A percentile compares a stretch with the other conserved stretches of the same genome.
Evolutionary conservation across 208 protist genomes (phyloP).

Genomic region (Leishmania braziliensis): DNA sequence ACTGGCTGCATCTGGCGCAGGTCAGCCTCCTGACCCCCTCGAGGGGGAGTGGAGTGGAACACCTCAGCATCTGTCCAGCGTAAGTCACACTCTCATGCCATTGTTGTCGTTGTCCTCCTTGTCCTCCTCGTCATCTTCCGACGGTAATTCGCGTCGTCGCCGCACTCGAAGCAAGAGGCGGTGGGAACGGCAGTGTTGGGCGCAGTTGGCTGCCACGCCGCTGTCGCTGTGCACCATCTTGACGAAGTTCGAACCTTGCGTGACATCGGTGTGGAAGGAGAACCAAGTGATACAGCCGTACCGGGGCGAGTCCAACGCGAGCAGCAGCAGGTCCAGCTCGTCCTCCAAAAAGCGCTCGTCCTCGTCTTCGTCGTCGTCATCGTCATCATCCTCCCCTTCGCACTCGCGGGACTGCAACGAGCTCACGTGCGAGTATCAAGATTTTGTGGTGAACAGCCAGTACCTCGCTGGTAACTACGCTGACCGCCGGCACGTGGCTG

Average conservation of each 20-base stretch:
- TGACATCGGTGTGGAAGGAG: slow-evolving; percentile 56
- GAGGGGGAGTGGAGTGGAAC: slow-evolving; percentile 26
- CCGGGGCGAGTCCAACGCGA: slow-evolving; percentile 50
- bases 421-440: slow-evolving; percentile 42
- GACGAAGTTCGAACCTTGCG: slow-evolving; percentile 53
- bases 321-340: slow-evolving; percentile 20
- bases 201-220: slow-evolving; percentile 39
- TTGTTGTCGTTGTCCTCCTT: slow-evolving; percentile 24
- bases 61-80: slow-evolving; percentile 26
- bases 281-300: slow-evolving; percentile 79
- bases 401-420: slow-evolving; percentile 6
- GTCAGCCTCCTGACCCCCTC: not conserved
- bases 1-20: not conserved
- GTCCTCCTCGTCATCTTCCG: slow-evolving; percentile 24
- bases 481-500: slow-evolving; percentile 34
- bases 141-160: slow-evolving; percentile 8
- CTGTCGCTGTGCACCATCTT: slow-evolving; percentile 71
- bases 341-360: slow-evolving; percentile 29
- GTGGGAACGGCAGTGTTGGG: slow-evolving; percentile 25
- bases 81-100: slow-evolving; percentile 9
- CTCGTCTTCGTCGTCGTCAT: slow-evolving; percentile 14
- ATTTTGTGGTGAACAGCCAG: slow-evolving; percentile 62
- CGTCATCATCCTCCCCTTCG: slow-evolving; percentile 10
- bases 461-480: slow-evolving; percentile 60
- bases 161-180: slow-evolving; percentile 20